phyloP scores from a whole-genome alignment of 805 yeast species.

The Zygosaccharomyces lentus region DNA sequence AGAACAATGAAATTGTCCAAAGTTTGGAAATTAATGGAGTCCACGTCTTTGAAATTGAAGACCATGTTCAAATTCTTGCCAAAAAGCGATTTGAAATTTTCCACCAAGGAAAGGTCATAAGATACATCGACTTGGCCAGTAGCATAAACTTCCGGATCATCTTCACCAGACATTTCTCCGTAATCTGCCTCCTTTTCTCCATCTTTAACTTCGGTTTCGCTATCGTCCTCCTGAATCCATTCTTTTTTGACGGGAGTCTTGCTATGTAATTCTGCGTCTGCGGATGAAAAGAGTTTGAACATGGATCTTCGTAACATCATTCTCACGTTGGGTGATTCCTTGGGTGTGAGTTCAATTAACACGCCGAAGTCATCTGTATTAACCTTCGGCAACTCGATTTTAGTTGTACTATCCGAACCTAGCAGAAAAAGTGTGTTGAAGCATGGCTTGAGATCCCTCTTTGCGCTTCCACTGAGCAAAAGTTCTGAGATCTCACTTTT shows the following conservation, averaged over 20 bases:
- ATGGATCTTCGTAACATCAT: conserved; percentile 36
- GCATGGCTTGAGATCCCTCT: conserved; percentile 6
- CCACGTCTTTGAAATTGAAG: conserved; percentile 34
- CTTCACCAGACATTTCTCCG: conserved; percentile 4
- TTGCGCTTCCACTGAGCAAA: conserved; percentile 16
- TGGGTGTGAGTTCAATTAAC: conserved; percentile 36
- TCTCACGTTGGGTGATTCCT: conserved; percentile 38
- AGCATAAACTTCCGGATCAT: conserved; percentile 15
- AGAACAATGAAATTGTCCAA: conserved; percentile 30
- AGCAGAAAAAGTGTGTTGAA: conserved; percentile 39
- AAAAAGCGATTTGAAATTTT: conserved; percentile 28
- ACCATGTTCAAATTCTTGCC: conserved; percentile 28
- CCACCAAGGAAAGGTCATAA: conserved; percentile 33
- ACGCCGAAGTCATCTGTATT: conserved; percentile 21
- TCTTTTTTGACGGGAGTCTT: conserved; percentile 2
- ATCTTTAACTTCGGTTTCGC: conserved; percentile 7
- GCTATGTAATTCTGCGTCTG: conserved; percentile 17
- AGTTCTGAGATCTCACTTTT: conserved; percentile 32
- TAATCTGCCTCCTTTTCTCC: conserved; percentile 1
- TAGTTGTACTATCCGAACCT: conserved; percentile 43
- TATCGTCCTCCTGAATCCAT: conserved; percentile 6
- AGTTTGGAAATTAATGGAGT: conserved; percentile 28
- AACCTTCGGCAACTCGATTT: conserved; percentile 34
- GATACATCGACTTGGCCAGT: conserved; percentile 21
- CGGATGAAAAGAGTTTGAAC: conserved; percentile 29